These are phyloP conservation scores for Mucor indicus DNA, from an alignment of 371 early-diverging fungal species.

Conservation along the genomic window DNA sequence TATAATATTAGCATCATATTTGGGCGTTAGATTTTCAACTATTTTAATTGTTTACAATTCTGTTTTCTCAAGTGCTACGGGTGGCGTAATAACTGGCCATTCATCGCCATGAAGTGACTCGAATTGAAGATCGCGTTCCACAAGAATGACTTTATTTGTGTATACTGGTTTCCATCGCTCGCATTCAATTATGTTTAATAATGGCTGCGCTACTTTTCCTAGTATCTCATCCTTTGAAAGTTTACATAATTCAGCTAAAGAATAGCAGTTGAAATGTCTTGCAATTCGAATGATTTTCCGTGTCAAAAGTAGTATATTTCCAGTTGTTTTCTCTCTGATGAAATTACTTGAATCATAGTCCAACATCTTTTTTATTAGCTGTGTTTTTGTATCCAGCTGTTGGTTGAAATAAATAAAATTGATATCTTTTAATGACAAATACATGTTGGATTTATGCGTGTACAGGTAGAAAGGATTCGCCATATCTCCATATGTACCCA, in stretches of 20 bases:
- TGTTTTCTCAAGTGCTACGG: not conserved
- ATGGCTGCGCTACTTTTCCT: conserved; percentile 26
- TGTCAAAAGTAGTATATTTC: conserved; percentile 15
- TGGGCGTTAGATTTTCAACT: too few relatives aligned
- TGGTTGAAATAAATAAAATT: conserved; percentile 8
- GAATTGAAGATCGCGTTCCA: conserved; percentile 7
- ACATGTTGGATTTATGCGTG: conserved; percentile 1
- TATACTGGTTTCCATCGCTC: conserved; percentile 9
- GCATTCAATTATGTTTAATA: conserved; percentile 20
- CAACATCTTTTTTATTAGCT: conserved; percentile 5
- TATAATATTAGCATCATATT: too few relatives aligned
- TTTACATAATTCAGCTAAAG: conserved; percentile 36
- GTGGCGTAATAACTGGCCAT: too few relatives aligned
- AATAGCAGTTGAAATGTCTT: conserved; percentile 19
- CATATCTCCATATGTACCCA: conserved; percentile 18
- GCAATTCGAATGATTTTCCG: conserved; percentile 23
- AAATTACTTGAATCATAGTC: conserved; percentile 12
- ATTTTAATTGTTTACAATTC: not conserved
- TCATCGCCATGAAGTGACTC: conserved; percentile 14
- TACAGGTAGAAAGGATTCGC: conserved; percentile 14
- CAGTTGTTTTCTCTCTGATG: conserved; percentile 6
- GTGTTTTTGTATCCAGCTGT: conserved; percentile 5
- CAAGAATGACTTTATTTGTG: not conserved
- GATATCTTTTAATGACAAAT: conserved; percentile 24
- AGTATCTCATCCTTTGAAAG: conserved; percentile 23